Conservation (phyloP, 2,329 filamentous ascomycete genomes). For the Colletotrichum spaethianum region DNA sequence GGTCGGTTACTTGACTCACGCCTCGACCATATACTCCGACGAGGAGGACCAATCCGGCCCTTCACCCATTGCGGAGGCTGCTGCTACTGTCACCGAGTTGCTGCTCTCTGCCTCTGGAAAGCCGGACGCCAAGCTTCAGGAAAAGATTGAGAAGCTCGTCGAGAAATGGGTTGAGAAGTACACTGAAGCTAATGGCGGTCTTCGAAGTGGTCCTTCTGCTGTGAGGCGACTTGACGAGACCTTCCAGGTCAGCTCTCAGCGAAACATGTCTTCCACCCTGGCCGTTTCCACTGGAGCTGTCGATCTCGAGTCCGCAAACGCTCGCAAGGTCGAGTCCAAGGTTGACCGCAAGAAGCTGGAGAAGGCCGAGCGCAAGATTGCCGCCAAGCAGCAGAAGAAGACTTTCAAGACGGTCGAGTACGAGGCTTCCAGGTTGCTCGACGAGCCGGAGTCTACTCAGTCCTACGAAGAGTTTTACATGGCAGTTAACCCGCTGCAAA, state of each 20-base stretch:
- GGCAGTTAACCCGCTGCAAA: constrained; percentile 96
- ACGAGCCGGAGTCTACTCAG: constrained; percentile 85
- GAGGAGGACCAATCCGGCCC: constrained; percentile 76
- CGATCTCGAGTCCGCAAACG: constrained; percentile 93
- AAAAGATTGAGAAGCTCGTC: constrained; percentile 85
- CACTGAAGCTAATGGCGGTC: constrained; percentile 79
- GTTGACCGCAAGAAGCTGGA: constrained; percentile 99
- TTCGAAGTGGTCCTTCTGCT: constrained; percentile 80
- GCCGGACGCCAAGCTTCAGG: constrained; percentile 78
- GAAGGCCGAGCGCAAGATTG: constrained; percentile 97
- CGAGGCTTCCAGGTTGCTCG: constrained; percentile 90
- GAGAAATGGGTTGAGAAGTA: constrained; percentile 91
- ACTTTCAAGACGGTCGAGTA: constrained; percentile 98
- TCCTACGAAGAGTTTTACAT: constrained; percentile 99
- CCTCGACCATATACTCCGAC: constrained; percentile 87
- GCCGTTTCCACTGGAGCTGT: constrained; percentile 87
- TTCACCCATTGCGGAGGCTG: constrained; percentile 88
- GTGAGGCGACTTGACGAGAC: constrained; percentile 93
- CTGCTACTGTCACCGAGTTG: constrained; percentile 86
- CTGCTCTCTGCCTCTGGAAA: constrained; percentile 94
- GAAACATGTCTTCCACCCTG: constrained; percentile 96
- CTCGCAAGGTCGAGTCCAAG: constrained; percentile 94
- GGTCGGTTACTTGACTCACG: constrained; percentile 93
- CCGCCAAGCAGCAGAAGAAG: constrained; percentile 98
- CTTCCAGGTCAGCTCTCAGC: constrained; percentile 92